phyloP scores from a whole-genome alignment of 805 yeast species.

The Metschnikowia santaceciliae region DNA sequence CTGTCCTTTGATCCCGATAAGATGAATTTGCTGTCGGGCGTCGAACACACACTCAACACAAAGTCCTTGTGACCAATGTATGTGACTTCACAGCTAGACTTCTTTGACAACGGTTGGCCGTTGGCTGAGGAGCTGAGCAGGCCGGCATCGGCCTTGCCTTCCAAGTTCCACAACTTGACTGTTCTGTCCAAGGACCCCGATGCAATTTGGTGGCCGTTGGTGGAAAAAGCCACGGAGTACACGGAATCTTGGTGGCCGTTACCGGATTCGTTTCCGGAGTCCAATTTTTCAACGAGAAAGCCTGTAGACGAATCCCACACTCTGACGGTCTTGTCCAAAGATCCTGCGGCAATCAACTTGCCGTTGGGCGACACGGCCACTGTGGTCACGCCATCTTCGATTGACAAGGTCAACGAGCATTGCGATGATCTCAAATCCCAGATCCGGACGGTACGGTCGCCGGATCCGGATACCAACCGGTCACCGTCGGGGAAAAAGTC shows the following conservation, averaged over 20 bases:
- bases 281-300: constrained; percentile 85
- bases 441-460: constrained; percentile 92
- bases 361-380: constrained; percentile 97
- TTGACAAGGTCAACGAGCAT: constrained; percentile 81
- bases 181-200: constrained; percentile 95
- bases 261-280: constrained; percentile 80
- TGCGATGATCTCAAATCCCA: constrained; percentile 93
- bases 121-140: constrained; percentile 17
- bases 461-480: constrained; percentile 90
- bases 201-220: constrained; percentile 86
- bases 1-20: constrained; percentile 95
- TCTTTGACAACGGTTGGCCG: constrained; percentile 22
- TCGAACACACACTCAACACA: constrained; percentile 88
- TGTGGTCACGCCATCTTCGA: constrained; percentile 97
- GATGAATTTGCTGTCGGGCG: constrained; percentile 88
- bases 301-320: constrained; percentile 97
- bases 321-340: constrained; percentile 89
- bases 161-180: constrained; percentile 91
- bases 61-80: constrained; percentile 96
- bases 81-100: constrained; percentile 78
- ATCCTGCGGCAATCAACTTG: constrained; percentile 90
- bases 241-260: constrained; percentile 97
- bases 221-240: constrained; percentile 89
- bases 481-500: constrained; percentile 95
- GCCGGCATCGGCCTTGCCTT: constrained; percentile 42